Evolutionary conservation across 345 rosid genomes (phyloP), one percentile per base, ranked within the genome.

Genomic region (Alliaria petiolata): DNA sequence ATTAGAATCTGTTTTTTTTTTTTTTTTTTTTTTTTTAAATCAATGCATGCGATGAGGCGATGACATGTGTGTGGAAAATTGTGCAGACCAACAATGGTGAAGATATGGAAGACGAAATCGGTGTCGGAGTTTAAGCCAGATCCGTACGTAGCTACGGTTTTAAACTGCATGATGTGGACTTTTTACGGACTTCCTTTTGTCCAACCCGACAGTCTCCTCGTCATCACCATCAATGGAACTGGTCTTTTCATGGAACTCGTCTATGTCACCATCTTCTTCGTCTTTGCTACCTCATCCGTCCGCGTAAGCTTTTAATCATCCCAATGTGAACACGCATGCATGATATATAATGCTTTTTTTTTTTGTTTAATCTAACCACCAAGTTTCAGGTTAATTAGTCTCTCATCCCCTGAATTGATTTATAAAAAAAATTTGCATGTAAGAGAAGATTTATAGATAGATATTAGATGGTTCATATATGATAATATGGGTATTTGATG

Each of bases 141-240:
- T 80, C 97, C 96, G 0, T 91, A 91, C n/a, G 9, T 89, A 8
- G 89, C 91, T 0, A 87, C 92, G 0, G 57, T 87, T n/a, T 57
- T 91, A 14, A 91, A 87, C 39, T 91, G 97, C 36, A 69, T 77
- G 67, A 53, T 91, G 84, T 91, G 96, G 97, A 28, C 76, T 5
- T 83, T 89, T 63, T 89, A 89, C 17, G 96, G 96, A 4, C 54
- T 87, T 50, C 97, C 93, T 2, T 28, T 86, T 11, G 88, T 91
- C 38, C 84, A 81, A 16, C 87, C 87, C 0, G 87, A 87, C 54
- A 87, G 85, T 79, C 25, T 79, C 39, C 80, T 87, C 47, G 80
- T 89, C 31, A 12, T 81, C 17, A 91, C 97, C 38, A 87, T 85
- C 72, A 91, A 89, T 63, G 74, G 78, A 11, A 20, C 77, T 20